phyloP scores from a whole-genome alignment of 305 asterid species.

The Fraxinus sp. region DNA sequence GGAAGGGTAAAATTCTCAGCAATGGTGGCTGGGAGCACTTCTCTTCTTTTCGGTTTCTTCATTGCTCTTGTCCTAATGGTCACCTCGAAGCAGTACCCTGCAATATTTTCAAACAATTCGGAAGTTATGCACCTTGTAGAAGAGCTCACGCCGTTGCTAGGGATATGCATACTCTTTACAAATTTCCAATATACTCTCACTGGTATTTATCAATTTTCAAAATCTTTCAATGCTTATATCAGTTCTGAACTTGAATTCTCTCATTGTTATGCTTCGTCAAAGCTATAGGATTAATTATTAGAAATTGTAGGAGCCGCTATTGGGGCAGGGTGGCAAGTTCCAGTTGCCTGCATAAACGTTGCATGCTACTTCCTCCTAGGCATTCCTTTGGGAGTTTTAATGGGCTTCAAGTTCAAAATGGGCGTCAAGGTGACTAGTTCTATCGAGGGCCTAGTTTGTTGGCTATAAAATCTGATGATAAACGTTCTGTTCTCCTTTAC shows the following conservation, averaged over 20 bases:
- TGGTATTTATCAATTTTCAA: constrained; percentile 28
- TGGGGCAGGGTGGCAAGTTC: background rate
- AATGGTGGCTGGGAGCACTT: constrained; percentile 38
- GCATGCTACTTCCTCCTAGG: background rate
- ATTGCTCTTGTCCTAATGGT: constrained; percentile 30
- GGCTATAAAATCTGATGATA: background rate
- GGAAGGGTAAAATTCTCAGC: constrained; percentile 49
- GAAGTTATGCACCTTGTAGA: constrained; percentile 41
- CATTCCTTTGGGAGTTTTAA: constrained; percentile 1
- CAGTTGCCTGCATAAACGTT: background rate
- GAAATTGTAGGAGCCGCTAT: background rate
- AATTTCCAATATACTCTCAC: constrained; percentile 57
- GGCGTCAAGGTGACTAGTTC: background rate
- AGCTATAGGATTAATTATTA: background rate
- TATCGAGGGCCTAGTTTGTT: background rate
- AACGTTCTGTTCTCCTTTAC: background rate
- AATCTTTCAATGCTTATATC: background rate
- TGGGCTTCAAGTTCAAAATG: background rate
- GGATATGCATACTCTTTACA: constrained; percentile 38
- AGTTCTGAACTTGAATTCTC: background rate
- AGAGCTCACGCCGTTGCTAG: constrained; percentile 52
- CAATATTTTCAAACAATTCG: constrained; percentile 35
- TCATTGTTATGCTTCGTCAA: background rate
- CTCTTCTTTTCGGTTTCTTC: constrained; percentile 40
- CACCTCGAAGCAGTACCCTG: constrained; percentile 37